Base-by-base conservation (phyloP, 768 basidiomycete genomes). In the Zangia roseola region DNA sequence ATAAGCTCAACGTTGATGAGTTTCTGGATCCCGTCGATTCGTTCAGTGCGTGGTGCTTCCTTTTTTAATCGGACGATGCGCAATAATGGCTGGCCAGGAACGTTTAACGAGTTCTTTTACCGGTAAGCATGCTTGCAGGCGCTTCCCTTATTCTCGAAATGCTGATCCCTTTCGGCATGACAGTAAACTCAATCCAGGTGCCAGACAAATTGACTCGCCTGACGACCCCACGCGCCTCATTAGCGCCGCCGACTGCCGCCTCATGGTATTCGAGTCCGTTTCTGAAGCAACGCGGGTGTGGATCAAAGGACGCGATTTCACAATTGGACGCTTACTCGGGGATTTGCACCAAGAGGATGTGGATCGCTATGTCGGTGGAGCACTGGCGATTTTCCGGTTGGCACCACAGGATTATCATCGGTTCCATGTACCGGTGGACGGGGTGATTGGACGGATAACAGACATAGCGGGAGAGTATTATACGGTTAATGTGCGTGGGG, bases 221-320 rank as follows among this genome's bases (percentile, higher is more conserved):
- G 78, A 86, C 1, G 82, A 99, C 63, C 85, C 91, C 0, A 79
- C 74, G 40, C 82, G 86, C 8, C 74, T 95, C 12, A 90, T 97
- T 48, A 88, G 86, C 49, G 84, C 82, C n/a, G 97, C 94, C 2
- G 95, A 99, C 72, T 97, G 91, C 63, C 86, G 95, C n/a, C 78
- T 97, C 52, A 94, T 97, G 86, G 82, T 86, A 1, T 99, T 98
- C 67, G 85, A 90, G 66, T 86, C 83, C 1, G 85, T 97, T 8
- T 73, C 70, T 40, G 89, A 91, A 47, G 95, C 95, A 1, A 97
- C 93, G 2, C 74, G 77, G 20, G 71, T 99, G 0, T 99, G 95
- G 95, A 95, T 98, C 71, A 97, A 98, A 62, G 95, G 95, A 4
- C 83, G 93, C 36, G 94, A 97, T 58, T 98, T 99, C 63, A 86